These are phyloP conservation scores for Solanum chiquidenum DNA, from an alignment of 257 asterid species.

Conservation along the genomic window DNA sequence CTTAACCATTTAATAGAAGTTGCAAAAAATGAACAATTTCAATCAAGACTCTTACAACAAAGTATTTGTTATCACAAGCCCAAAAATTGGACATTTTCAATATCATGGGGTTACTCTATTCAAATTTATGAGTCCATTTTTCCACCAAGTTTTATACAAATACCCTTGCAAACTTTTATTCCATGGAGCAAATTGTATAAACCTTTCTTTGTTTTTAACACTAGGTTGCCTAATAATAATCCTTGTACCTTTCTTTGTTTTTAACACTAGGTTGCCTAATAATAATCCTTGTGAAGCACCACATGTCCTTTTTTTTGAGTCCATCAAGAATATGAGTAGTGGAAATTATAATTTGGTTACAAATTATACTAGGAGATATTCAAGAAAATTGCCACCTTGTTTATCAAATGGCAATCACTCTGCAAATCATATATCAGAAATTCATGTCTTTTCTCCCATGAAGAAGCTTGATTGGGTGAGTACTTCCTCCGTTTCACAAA, in stretches of 20 bases:
- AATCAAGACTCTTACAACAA: slow-evolving; percentile 30
- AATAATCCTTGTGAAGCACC: slow-evolving; percentile 12
- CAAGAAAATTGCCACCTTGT: neutral
- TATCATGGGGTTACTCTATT: slow-evolving; percentile 43
- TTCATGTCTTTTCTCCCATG: slow-evolving; percentile 18
- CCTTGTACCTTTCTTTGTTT: slow-evolving; percentile 25
- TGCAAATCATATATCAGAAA: neutral
- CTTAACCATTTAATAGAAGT: slow-evolving; percentile 25
- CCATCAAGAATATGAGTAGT: neutral
- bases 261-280: slow-evolving; percentile 21
- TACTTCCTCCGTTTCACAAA: too few relatives aligned
- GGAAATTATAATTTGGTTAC: slow-evolving; percentile 1
- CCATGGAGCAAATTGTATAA: slow-evolving; percentile 9
- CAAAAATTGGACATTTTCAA: slow-evolving; percentile 33
- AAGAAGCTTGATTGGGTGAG: slow-evolving; percentile 13
- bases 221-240: slow-evolving; percentile 11
- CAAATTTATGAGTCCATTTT: slow-evolving; percentile 21
- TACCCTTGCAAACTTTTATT: slow-evolving; percentile 19
- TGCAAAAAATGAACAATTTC: neutral
- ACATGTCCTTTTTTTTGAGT: neutral
- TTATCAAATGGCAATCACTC: slow-evolving; percentile 3
- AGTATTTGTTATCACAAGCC: slow-evolving; percentile 24
- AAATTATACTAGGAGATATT: neutral
- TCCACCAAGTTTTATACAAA: slow-evolving; percentile 29
- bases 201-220: slow-evolving; percentile 24